These are phyloP conservation scores for Nepenthes mirabilis DNA, from an alignment of 148 eudicot species.

Conservation along the genomic window DNA sequence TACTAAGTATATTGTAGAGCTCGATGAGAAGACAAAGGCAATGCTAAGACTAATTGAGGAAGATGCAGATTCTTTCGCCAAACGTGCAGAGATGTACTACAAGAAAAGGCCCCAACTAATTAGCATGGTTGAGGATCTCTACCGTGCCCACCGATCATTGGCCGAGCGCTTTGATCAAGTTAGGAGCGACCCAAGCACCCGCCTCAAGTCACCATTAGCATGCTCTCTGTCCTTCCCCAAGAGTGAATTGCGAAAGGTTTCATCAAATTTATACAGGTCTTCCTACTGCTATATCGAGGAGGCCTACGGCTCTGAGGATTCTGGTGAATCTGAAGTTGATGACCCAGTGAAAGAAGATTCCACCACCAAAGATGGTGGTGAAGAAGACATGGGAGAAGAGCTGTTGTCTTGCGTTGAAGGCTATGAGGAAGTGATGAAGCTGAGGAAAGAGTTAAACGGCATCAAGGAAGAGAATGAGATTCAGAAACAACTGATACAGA, in stretches of 20 bases:
- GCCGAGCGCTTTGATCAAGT: constrained; percentile 69
- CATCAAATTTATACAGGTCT: constrained; percentile 22
- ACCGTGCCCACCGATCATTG: constrained; percentile 65
- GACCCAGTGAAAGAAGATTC: constrained; percentile 42
- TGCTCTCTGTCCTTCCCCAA: constrained; percentile 33
- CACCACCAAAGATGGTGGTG: neutral
- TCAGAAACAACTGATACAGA: constrained; percentile 10
- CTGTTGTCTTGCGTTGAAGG: constrained; percentile 9
- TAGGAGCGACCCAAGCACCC: constrained; percentile 36
- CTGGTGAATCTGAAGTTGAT: constrained; percentile 63
- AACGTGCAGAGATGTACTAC: constrained; percentile 96
- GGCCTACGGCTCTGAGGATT: constrained; percentile 39
- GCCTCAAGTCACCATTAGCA: constrained; percentile 30
- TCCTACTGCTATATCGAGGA: constrained; percentile 47
- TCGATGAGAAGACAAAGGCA: constrained; percentile 55
- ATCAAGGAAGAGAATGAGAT: constrained; percentile 21
- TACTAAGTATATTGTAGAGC: constrained; percentile 22
- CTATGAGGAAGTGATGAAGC: constrained; percentile 9
- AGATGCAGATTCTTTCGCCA: constrained; percentile 87
- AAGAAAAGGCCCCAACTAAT: constrained; percentile 78
- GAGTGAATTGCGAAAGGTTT: constrained; percentile 17
- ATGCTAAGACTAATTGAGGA: constrained; percentile 69
- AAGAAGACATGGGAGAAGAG: constrained; percentile 3
- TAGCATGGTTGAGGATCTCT: constrained; percentile 62
- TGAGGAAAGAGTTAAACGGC: constrained; percentile 7